Percentiles rank a stretch among this genome's conserved stretches.
Evolutionary conservation across 352 stramenopile species (phyloP).

Genomic region (Achlya hypogyna): DNA sequence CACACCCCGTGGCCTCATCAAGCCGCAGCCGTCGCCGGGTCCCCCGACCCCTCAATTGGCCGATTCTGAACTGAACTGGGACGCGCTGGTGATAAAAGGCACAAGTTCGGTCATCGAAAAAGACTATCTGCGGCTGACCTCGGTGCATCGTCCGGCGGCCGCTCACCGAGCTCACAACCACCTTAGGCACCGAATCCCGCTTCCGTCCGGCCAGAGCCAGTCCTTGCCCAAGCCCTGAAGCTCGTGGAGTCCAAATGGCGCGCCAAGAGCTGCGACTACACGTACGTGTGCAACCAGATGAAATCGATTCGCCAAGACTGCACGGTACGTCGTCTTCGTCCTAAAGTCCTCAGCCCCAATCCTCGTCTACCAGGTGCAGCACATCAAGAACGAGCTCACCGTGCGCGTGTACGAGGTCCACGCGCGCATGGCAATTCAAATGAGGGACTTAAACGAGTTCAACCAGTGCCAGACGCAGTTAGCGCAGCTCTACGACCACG

Average conservation of each 20-base stretch:
- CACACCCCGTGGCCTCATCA: too few species aligned
- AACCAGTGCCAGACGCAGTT: constrained; percentile 91
- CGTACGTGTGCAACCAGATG: constrained; percentile 96
- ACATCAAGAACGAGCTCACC: constrained; percentile 96
- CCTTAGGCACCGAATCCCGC: constrained; percentile 81
- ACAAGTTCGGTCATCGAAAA: constrained; percentile 95
- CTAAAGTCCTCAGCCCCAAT: not conserved
- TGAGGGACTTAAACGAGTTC: constrained; percentile 93
- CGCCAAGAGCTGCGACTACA: constrained; percentile 79
- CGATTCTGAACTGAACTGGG: constrained; percentile 77
- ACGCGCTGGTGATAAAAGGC: constrained; percentile 89
- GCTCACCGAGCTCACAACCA: too few species aligned
- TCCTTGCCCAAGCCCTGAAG: constrained; percentile 85
- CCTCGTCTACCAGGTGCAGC: constrained; percentile 44
- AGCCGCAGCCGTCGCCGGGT: too few species aligned
- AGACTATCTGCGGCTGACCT: constrained; percentile 96
- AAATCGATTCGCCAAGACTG: constrained; percentile 99
- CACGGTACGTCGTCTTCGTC: constrained; percentile 58
- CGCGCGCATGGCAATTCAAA: constrained; percentile 92
- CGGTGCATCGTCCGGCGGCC: constrained; percentile 25
- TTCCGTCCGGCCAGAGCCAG: constrained; percentile 88
- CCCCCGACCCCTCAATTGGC: too few species aligned
- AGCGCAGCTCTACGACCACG: constrained; percentile 78
- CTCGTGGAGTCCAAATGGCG: constrained; percentile 85
- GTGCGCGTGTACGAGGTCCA: constrained; percentile 97